Percentiles rank a stretch among this genome's conserved stretches.
Conservation (phyloP, 345 rosid species). For the Ricinus communis region DNA sequence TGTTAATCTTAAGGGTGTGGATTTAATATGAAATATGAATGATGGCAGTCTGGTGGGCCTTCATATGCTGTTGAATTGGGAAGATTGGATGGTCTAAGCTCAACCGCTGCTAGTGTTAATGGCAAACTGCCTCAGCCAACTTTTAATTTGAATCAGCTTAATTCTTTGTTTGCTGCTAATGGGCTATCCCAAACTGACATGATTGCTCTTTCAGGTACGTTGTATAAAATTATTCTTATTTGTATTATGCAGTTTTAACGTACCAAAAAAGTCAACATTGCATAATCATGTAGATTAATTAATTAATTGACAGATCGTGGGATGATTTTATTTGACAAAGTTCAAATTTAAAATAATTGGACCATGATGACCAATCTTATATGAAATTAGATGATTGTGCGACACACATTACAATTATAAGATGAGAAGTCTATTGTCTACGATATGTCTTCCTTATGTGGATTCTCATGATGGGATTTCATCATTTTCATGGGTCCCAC, state of each 20-base stretch:
- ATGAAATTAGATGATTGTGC: too few relatives aligned
- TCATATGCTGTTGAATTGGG: slow-evolving; percentile 74
- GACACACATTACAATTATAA: too few relatives aligned
- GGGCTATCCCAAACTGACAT: slow-evolving; percentile 76
- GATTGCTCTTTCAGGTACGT: slow-evolving; percentile 79
- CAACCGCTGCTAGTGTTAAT: slow-evolving; percentile 61
- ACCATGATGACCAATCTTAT: too few relatives aligned
- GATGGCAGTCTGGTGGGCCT: slow-evolving; percentile 76
- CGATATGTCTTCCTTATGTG: too few relatives aligned
- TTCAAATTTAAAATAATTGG: too few relatives aligned
- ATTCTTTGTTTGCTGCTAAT: slow-evolving; percentile 50
- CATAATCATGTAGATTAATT: neutral
- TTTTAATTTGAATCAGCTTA: slow-evolving; percentile 64
- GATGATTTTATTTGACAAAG: too few relatives aligned
- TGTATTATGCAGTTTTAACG: neutral
- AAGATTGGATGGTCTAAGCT: slow-evolving; percentile 65
- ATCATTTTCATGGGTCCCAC: too few relatives aligned
- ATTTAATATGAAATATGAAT: too few relatives aligned
- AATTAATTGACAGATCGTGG: neutral
- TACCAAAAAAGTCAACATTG: neutral
- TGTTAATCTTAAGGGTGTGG: too few relatives aligned
- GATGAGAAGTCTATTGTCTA: too few relatives aligned
- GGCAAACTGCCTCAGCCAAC: slow-evolving; percentile 58
- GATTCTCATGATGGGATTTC: too few relatives aligned
- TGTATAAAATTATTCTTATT: neutral